Percentiles rank a stretch among this genome's conserved stretches.
phyloP scores from a whole-genome alignment of 1,284 basidiomycete genomes.

The Exobasidium rhododendri region DNA sequence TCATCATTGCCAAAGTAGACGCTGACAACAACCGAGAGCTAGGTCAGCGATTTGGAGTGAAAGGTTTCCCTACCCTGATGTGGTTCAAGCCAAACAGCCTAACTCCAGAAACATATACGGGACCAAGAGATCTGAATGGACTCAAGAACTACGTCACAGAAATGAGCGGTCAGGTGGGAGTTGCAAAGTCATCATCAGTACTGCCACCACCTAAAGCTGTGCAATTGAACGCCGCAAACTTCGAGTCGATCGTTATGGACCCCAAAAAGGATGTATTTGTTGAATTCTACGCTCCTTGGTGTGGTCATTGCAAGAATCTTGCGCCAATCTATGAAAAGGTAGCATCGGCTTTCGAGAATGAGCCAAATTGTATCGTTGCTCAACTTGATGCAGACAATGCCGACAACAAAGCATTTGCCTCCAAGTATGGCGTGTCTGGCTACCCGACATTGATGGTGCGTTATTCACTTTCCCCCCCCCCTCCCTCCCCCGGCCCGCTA shows the following conservation, averaged over 20 bases:
- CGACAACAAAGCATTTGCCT: constrained; percentile 71
- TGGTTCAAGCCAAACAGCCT: constrained; percentile 69
- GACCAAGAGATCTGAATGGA: constrained; percentile 75
- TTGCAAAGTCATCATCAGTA: constrained; percentile 78
- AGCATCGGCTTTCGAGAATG: constrained; percentile 72
- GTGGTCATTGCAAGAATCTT: constrained; percentile 71
- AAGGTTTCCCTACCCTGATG: constrained; percentile 84
- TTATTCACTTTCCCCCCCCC: no score
- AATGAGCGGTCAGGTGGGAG: constrained; percentile 63
- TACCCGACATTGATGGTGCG: constrained; percentile 72
- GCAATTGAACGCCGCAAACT: constrained; percentile 69
- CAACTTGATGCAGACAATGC: constrained; percentile 85
- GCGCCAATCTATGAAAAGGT: constrained; percentile 85
- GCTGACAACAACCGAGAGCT: constrained; percentile 79
- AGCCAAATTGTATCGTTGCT: constrained; percentile 76
- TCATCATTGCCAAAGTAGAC: constrained; percentile 86
- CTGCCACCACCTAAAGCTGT: constrained; percentile 72
- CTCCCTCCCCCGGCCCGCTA: no score
- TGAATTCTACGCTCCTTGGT: constrained; percentile 82
- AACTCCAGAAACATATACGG: constrained; percentile 69
- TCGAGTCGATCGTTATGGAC: constrained; percentile 73
- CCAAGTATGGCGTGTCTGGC: constrained; percentile 68
- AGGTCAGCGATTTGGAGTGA: constrained; percentile 67
- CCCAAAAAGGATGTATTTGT: constrained; percentile 79
- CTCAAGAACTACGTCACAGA: constrained; percentile 70